Percentiles rank a stretch among this genome's conserved stretches.
These are phyloP conservation scores for Penicillium egyptiacum DNA, from an alignment of 495 filamentous ascomycete species.

Conservation along the genomic window DNA sequence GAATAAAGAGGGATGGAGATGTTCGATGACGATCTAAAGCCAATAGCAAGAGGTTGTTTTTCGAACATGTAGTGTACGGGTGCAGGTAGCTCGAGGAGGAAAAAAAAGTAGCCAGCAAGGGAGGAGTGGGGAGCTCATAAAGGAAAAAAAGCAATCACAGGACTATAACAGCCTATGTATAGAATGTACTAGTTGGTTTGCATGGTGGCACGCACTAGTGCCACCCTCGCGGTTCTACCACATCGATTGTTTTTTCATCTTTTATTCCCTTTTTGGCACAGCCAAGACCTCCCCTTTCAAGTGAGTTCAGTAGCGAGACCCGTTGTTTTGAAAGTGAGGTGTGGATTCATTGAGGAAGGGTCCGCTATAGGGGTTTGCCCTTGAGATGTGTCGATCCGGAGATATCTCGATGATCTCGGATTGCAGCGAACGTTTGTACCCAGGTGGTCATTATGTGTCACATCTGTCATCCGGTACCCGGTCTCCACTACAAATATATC, in stretches of 20 bases:
- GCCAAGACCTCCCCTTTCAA: not conserved
- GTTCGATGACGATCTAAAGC: conserved; percentile 11
- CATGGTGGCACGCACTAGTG: conserved; percentile 13
- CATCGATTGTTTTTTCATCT: not conserved
- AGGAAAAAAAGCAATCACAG: conserved; percentile 9
- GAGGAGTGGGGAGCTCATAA: conserved; percentile 12
- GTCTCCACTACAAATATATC: conserved; percentile 3
- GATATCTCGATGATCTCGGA: conserved; percentile 3
- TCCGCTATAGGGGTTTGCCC: conserved; percentile 7
- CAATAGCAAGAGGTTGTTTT: conserved; percentile 11
- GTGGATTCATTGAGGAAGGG: conserved; percentile 1
- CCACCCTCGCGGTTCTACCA: conserved; percentile 1
- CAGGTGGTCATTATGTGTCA: not conserved
- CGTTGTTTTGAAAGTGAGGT: conserved; percentile 2
- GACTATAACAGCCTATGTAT: conserved; percentile 9
- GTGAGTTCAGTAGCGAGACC: not conserved
- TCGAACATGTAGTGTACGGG: not conserved
- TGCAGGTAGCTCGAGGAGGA: conserved; percentile 9
- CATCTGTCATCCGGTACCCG: conserved; percentile 2
- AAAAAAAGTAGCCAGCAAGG: conserved; percentile 16
- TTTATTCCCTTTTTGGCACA: not conserved
- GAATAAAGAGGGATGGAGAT: conserved; percentile 7
- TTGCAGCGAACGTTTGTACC: not conserved
- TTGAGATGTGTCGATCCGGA: conserved; percentile 24
- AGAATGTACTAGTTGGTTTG: conserved; percentile 15